These are phyloP conservation scores for Arxiozyma heterogenica DNA, from an alignment of 1,139 yeast genomes.

Conservation along the genomic window DNA sequence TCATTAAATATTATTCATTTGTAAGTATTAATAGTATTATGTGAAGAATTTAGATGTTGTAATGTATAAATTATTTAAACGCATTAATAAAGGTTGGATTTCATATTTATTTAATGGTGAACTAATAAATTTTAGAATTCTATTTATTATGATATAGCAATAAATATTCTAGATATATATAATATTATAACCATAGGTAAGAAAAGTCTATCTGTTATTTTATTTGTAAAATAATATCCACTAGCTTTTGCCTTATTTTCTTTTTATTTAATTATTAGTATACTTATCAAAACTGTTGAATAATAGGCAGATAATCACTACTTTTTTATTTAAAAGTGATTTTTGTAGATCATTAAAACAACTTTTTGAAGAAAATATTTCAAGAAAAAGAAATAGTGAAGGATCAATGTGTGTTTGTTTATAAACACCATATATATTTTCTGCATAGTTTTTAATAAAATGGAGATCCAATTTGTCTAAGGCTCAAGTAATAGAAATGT, in stretches of 20 bases:
- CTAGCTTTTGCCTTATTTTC: neutral
- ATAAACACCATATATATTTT: neutral
- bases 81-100: neutral
- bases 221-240: neutral
- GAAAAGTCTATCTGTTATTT: neutral
- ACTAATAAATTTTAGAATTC: neutral
- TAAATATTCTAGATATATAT: neutral
- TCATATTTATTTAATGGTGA: neutral
- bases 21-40: neutral
- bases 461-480: neutral
- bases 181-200: neutral
- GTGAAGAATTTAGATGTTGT: neutral
- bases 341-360: neutral
- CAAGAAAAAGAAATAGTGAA: neutral
- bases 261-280: neutral
- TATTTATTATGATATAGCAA: neutral
- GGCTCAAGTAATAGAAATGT: neutral
- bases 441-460: neutral
- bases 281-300: neutral
- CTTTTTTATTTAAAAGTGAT: neutral
- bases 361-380: neutral
- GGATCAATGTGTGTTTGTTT: neutral
- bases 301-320: neutral
- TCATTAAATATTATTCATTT: neutral
- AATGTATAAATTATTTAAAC: too few relatives aligned